These are phyloP conservation scores for Tilletia caries DNA, from an alignment of 1,284 basidiomycete genomes.

Conservation along the genomic window DNA sequence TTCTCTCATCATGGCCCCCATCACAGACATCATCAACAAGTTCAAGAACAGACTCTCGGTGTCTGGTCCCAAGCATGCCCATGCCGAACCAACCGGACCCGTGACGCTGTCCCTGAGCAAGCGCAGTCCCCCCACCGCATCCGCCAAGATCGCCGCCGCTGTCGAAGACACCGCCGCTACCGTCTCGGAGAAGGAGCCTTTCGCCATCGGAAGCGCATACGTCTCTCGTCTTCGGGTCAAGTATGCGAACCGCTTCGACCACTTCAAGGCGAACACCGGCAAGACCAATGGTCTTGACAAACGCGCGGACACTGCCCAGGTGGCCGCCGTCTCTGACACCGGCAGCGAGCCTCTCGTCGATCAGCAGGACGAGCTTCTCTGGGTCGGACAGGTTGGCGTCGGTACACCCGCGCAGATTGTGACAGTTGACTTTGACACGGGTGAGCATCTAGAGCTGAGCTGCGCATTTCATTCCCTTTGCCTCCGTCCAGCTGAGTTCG, in stretches of 20 bases:
- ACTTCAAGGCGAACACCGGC: constrained; percentile 14
- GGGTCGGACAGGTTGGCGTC: constrained; percentile 11
- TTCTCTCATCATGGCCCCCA: no score
- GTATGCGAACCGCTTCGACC: constrained; percentile 13
- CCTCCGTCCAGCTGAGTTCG: background rate
- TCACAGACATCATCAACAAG: background rate
- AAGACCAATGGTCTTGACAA: constrained; percentile 11
- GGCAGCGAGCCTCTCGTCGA: constrained; percentile 12
- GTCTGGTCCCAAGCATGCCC: background rate
- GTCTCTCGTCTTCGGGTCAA: constrained; percentile 2
- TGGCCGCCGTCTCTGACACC: background rate
- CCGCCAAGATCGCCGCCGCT: constrained; percentile 6
- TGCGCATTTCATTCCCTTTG: background rate
- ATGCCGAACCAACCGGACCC: background rate
- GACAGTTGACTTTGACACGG: constrained; percentile 11
- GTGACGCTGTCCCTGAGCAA: constrained; percentile 8
- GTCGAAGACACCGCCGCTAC: background rate
- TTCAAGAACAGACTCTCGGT: background rate
- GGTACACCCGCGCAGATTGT: constrained; percentile 15
- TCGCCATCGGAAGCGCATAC: background rate
- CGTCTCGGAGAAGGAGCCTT: background rate
- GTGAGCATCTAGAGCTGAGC: background rate
- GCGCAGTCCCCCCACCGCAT: background rate
- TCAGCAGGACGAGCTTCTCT: constrained; percentile 14
- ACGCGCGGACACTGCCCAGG: background rate